Percentiles rank a stretch among this genome's conserved stretches.
Conservation (phyloP, 768 basidiomycete species). For the Leccinum pellstonianum region DNA sequence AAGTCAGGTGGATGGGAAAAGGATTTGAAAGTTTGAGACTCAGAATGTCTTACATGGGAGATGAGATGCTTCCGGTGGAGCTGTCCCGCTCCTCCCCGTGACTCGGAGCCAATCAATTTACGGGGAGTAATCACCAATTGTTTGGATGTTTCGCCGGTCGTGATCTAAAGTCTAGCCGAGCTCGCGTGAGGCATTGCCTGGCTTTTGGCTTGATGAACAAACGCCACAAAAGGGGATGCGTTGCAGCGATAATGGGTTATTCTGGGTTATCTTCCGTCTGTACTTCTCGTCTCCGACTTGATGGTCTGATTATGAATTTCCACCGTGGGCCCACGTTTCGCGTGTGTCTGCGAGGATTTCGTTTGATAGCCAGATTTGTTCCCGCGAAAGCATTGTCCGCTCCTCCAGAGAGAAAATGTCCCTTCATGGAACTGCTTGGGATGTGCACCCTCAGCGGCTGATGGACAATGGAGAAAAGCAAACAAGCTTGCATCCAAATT, state of each 20-base stretch:
- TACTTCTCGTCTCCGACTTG: neutral
- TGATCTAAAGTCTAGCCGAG: neutral
- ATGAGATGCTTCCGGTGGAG: neutral
- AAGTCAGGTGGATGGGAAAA: constrained; percentile 10
- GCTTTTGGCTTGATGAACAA: neutral
- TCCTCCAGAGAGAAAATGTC: neutral
- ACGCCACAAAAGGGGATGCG: neutral
- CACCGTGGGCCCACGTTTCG: neutral
- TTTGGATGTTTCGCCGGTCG: neutral
- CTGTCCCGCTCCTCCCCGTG: neutral
- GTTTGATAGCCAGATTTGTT: constrained; percentile 17
- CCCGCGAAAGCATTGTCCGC: constrained; percentile 16
- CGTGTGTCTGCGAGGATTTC: neutral
- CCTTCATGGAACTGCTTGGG: neutral
- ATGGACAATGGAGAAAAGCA: neutral
- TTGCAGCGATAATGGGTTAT: neutral
- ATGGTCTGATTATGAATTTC: neutral
- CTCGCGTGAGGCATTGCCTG: neutral
- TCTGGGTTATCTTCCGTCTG: neutral
- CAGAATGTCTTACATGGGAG: constrained; percentile 14
- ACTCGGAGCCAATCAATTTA: constrained; percentile 3
- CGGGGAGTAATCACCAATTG: neutral
- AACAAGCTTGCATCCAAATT: neutral
- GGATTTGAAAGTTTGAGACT: constrained; percentile 1
- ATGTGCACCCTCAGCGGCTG: neutral